Evolutionary conservation across 2,329 filamentous ascomycete species (phyloP).

Genomic region (Verticillium alfalfae): DNA sequence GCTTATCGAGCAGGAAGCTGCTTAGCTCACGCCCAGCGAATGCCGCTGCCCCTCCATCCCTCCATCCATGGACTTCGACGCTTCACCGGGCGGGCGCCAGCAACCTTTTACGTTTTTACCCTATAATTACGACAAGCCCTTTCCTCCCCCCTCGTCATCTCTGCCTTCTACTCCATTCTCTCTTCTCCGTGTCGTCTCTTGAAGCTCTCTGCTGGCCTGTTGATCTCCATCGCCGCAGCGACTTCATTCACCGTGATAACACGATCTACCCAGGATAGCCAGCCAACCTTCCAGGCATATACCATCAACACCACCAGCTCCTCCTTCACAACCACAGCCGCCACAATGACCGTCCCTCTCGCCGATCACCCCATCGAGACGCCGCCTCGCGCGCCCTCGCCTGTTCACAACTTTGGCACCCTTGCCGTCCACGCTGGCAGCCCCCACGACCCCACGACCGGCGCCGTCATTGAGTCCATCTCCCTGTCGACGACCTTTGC

Average conservation of each 20-base stretch:
- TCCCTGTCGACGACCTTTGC: slow-evolving; percentile 95
- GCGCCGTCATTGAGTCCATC: slow-evolving; percentile 93
- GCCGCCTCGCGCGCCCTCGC: slow-evolving; percentile 41
- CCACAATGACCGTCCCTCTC: slow-evolving; percentile 19
- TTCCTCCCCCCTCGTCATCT: background rate
- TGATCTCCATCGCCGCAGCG: background rate
- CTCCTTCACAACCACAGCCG: slow-evolving; percentile 5
- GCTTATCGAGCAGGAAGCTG: background rate
- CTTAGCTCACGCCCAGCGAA: background rate
- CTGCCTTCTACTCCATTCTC: background rate
- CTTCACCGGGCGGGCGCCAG: background rate
- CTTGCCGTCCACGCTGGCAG: slow-evolving; percentile 91
- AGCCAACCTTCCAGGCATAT: background rate
- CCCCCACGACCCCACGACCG: slow-evolving; percentile 84
- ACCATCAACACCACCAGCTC: background rate
- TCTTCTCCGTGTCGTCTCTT: background rate
- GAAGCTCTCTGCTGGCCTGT: background rate
- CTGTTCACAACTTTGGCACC: slow-evolving; percentile 80
- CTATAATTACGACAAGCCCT: slow-evolving; percentile 8
- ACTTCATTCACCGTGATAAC: too few relatives aligned
- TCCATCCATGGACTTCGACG: background rate
- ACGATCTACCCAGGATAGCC: too few relatives aligned
- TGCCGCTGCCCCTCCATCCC: background rate
- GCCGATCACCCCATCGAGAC: slow-evolving; percentile 23
- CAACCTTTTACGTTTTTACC: background rate